phyloP scores from a whole-genome alignment of 306 rosid genomes.

The Citrullus colocynthis region DNA sequence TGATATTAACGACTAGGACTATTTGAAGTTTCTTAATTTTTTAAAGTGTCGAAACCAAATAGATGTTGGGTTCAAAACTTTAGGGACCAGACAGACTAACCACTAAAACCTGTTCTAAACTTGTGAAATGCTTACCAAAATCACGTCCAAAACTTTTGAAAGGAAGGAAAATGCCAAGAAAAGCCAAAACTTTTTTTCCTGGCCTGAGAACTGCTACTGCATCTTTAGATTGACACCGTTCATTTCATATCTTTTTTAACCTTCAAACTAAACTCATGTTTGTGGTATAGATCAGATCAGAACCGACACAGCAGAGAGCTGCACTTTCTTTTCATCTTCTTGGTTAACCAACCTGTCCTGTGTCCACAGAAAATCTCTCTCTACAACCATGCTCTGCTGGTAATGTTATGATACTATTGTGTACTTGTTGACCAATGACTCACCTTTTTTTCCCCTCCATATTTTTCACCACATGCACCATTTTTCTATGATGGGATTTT shows the following conservation, averaged over 20 bases:
- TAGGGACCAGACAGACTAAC: neutral
- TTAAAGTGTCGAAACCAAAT: neutral
- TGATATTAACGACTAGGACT: neutral
- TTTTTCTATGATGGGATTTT: neutral
- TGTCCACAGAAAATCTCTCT: neutral
- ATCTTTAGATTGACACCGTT: neutral
- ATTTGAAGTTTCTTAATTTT: neutral
- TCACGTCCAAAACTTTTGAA: neutral
- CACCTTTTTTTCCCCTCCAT: neutral
- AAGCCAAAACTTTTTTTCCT: neutral
- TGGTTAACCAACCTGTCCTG: neutral
- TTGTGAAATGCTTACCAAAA: neutral
- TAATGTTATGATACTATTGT: neutral
- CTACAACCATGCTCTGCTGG: neutral
- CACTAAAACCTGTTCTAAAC: too few species aligned
- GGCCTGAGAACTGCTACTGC: neutral
- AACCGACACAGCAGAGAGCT: neutral
- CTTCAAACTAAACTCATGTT: neutral
- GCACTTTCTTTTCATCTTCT: neutral
- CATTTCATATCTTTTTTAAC: neutral
- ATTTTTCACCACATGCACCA: neutral
- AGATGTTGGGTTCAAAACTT: neutral
- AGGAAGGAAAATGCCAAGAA: neutral
- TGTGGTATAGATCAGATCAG: neutral
- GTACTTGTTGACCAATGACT: neutral